These are phyloP conservation scores for Clavaria fumosa DNA, from an alignment of 768 basidiomycete species.

Conservation along the genomic window DNA sequence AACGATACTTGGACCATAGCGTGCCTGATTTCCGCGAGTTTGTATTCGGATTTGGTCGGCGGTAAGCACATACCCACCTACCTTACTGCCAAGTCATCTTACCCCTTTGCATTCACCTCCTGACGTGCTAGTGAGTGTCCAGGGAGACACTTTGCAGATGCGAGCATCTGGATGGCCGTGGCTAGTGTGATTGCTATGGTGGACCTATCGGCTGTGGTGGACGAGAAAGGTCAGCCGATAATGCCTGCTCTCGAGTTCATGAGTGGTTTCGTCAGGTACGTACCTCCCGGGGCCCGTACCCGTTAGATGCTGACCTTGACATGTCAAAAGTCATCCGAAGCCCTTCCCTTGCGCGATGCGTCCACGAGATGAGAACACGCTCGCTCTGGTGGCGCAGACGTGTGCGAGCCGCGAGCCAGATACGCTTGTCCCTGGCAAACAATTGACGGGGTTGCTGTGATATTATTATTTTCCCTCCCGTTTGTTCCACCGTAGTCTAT, in stretches of 20 bases:
- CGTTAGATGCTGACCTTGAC: no score
- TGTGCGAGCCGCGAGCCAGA: not conserved
- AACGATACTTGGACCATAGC: conserved; percentile 28
- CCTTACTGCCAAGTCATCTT: conserved; percentile 2
- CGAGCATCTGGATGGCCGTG: conserved; percentile 30
- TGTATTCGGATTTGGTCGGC: conserved; percentile 43
- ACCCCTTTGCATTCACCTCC: conserved; percentile 1
- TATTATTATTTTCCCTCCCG: no score
- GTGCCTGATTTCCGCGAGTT: conserved; percentile 29
- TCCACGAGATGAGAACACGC: not conserved
- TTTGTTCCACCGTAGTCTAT: no score
- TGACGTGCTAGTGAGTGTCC: conserved; percentile 46
- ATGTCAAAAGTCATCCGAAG: conserved; percentile 5
- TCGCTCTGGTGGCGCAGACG: not conserved
- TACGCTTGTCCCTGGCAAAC: no score
- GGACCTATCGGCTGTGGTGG: conserved; percentile 26
- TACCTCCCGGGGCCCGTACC: conserved; percentile 5
- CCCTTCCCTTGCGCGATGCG: conserved; percentile 2
- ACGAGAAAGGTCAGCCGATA: conserved; percentile 26
- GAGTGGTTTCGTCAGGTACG: conserved; percentile 32
- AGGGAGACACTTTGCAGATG: conserved; percentile 36
- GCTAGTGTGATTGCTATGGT: conserved; percentile 30
- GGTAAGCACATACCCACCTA: conserved; percentile 19
- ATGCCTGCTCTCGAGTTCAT: conserved; percentile 24
- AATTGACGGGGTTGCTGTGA: no score